These are phyloP conservation scores for Fragaria vesca DNA, from an alignment of 306 rosid species.

Conservation along the genomic window DNA sequence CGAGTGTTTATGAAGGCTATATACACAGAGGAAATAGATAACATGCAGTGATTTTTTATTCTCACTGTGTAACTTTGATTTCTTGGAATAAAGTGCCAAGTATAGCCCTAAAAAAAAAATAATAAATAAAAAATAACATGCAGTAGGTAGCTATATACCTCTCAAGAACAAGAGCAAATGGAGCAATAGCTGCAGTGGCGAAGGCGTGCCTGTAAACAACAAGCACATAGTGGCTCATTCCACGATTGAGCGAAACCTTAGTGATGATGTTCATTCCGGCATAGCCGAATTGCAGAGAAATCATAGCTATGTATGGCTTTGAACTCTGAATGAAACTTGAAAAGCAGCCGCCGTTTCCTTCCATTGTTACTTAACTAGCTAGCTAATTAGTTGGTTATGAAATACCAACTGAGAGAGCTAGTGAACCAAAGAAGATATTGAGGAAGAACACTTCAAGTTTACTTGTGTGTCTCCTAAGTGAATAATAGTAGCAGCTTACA, in stretches of 20 bases:
- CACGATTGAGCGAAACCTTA: slow-evolving; percentile 73
- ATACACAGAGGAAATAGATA: too few species aligned
- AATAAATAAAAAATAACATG: too few species aligned
- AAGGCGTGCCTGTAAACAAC: slow-evolving; percentile 88
- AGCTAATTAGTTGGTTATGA: neutral
- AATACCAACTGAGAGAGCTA: neutral
- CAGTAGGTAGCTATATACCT: slow-evolving; percentile 50
- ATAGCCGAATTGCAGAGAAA: slow-evolving; percentile 73
- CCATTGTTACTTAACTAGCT: neutral
- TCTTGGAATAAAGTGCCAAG: too few species aligned
- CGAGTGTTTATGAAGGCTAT: too few species aligned
- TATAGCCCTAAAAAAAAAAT: too few species aligned
- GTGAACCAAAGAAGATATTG: neutral
- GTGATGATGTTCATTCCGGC: slow-evolving; percentile 86
- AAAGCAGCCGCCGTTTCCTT: neutral
- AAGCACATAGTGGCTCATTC: slow-evolving; percentile 94
- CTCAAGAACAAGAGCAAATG: slow-evolving; percentile 73
- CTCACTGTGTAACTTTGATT: too few species aligned
- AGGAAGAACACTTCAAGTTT: slow-evolving; percentile 6
- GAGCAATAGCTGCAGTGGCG: slow-evolving; percentile 69
- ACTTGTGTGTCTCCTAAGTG: neutral
- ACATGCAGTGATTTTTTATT: too few species aligned
- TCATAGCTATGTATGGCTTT: slow-evolving; percentile 81
- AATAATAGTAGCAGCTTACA: neutral
- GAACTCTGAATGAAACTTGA: slow-evolving; percentile 26